A percentile compares a stretch with the other conserved stretches of the same genome.
Conservation (phyloP, 257 asterid genomes). For the Galeopsis tetrahit region DNA sequence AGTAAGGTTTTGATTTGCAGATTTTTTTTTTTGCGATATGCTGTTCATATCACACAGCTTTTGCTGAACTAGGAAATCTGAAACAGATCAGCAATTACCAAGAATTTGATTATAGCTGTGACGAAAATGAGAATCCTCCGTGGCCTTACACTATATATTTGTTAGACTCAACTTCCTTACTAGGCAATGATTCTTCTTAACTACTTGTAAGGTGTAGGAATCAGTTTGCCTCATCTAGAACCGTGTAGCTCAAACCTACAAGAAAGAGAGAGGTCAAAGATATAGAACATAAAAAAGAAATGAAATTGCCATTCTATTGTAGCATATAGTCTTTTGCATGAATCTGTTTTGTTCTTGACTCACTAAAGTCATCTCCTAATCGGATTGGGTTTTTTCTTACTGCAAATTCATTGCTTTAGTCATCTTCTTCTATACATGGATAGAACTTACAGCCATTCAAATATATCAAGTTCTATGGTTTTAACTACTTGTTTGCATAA, state of each 20-base stretch:
- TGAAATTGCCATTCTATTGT: not conserved
- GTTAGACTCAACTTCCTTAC: slow-evolving; percentile 12
- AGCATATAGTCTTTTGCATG: not conserved
- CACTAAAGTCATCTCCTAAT: not conserved
- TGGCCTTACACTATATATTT: not conserved
- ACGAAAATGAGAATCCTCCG: not conserved
- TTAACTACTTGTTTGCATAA: slow-evolving; percentile 30
- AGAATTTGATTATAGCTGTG: not conserved
- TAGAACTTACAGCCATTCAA: slow-evolving; percentile 5
- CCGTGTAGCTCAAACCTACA: not conserved
- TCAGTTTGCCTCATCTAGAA: not conserved
- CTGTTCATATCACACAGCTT: not conserved
- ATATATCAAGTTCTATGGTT: not conserved
- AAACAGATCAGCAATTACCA: not conserved
- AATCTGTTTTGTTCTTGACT: slow-evolving; percentile 12
- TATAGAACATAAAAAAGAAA: not conserved
- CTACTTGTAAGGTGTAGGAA: not conserved
- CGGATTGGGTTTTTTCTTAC: not conserved
- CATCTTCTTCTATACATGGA: not conserved
- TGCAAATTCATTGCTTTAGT: slow-evolving; percentile 1
- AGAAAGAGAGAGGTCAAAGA: not conserved
- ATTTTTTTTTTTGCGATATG: not conserved
- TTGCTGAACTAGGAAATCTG: slow-evolving; percentile 1
- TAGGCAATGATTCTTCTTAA: not conserved
- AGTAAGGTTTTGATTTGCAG: not conserved